Percentiles rank a stretch among this genome's conserved stretches.
These are phyloP conservation scores for Colletotrichum sp. DNA, from an alignment of 2,329 filamentous ascomycete species.

Conservation along the genomic window DNA sequence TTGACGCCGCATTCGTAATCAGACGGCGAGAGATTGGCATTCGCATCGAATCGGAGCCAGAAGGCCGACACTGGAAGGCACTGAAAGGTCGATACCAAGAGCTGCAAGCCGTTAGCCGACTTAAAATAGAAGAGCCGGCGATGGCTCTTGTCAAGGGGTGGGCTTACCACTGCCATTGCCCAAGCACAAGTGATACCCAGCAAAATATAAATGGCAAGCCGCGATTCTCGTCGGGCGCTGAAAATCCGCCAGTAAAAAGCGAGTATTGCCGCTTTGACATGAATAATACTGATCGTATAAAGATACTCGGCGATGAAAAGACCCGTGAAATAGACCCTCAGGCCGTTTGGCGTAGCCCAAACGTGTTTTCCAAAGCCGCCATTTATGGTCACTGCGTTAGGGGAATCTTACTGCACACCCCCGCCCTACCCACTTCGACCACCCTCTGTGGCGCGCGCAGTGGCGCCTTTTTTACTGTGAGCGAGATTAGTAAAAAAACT, in stretches of 20 bases:
- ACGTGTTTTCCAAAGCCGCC: slow-evolving; percentile 26
- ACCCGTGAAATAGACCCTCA: slow-evolving; percentile 16
- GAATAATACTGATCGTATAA: slow-evolving; percentile 23
- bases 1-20: slow-evolving; percentile 23
- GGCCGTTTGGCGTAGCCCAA: slow-evolving; percentile 24
- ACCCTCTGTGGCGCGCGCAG: no score
- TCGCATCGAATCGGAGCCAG: slow-evolving; percentile 23
- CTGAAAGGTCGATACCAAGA: slow-evolving; percentile 22
- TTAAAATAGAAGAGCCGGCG: accelerated
- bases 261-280: slow-evolving; percentile 28
- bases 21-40: slow-evolving; percentile 8
- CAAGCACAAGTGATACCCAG: slow-evolving; percentile 20
- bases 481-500: no score
- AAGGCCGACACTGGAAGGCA: slow-evolving; percentile 23
- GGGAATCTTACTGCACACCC: no score
- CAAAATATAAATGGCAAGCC: slow-evolving; percentile 22
- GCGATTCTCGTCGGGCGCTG: slow-evolving; percentile 22
- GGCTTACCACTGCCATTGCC: slow-evolving; percentile 24
- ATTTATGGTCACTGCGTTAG: slow-evolving; percentile 19
- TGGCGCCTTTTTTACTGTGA: no score
- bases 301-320: slow-evolving; percentile 26
- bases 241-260: slow-evolving; percentile 30
- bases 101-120: neutral
- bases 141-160: neutral
- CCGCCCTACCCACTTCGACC: no score